Evolutionary conservation across 2,329 filamentous ascomycete genomes (phyloP).

Genomic region (Akanthomyces uredinophilus): DNA sequence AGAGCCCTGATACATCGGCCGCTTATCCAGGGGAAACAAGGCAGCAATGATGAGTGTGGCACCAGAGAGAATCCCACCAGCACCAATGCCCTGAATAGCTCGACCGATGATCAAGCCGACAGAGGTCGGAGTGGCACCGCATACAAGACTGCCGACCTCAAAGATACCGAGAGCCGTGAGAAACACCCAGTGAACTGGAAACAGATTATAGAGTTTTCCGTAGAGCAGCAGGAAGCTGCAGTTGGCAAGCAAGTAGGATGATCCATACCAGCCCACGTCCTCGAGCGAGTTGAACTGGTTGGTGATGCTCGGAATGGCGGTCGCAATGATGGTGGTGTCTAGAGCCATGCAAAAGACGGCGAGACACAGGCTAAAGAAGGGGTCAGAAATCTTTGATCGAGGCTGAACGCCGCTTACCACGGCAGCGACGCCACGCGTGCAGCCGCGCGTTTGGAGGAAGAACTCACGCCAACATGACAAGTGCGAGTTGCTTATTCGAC

Average conservation of each 20-base stretch:
- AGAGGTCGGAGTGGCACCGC: conserved; percentile 21
- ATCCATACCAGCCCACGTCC: conserved; percentile 42
- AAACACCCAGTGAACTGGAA: conserved; percentile 20
- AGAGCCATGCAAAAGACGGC: background rate
- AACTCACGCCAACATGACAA: no score
- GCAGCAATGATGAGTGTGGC: conserved; percentile 6
- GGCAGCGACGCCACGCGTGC: no score
- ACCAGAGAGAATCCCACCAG: conserved; percentile 28
- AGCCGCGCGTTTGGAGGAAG: no score
- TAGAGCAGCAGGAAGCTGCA: conserved; percentile 35
- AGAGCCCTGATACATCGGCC: no score
- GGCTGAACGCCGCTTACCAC: no score
- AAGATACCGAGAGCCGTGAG: no score
- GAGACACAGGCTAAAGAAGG: background rate
- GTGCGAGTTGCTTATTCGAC: no score
- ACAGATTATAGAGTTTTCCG: conserved; percentile 37
- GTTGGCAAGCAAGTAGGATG: conserved; percentile 29
- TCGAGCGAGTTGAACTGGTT: conserved; percentile 27
- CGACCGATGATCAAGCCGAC: conserved; percentile 31
- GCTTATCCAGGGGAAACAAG: no score
- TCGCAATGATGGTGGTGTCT: conserved; percentile 30
- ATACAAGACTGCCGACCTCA: no score
- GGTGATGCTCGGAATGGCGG: conserved; percentile 25
- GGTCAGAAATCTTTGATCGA: conserved; percentile 3
- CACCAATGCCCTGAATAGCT: conserved; percentile 30